Evolutionary conservation across 345 rosid species (phyloP), one percentile per base, ranked within the genome.

Genomic region (Corchorus olitorius): DNA sequence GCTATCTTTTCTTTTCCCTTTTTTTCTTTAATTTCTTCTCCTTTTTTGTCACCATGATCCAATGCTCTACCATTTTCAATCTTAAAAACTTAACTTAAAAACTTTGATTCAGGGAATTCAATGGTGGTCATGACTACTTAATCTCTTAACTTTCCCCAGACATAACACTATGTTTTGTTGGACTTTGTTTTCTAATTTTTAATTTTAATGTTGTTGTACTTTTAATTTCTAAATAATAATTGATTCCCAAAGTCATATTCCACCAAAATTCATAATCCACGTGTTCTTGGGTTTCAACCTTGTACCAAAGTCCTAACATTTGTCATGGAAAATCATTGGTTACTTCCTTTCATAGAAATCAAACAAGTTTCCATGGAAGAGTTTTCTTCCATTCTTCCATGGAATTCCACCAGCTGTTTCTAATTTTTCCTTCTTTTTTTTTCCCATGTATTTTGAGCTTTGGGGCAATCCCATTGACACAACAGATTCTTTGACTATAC

Each of bases 111-210:
- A 82, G 76, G 13, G 53, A 19, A 16, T 39, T 39, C 5, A 39
- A 39, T 76, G 71, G 78, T 81, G 78, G 83, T 39, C 43, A 39
- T 74, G 81, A 76, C 80, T 61, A 76, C 80, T 61, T 77, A 6
- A 22, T 34, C 49, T 76, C 72, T 65, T 43, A 12, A 6, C 68
- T 46, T 54, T 72, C 6, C 39, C 20, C 10, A 74, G 73, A 60
- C 66, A 52, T 60, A 27, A 75, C 83, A 81, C 84, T 79, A 81
- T 39, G 80, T 80, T 62, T 75, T 82, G 82, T 84, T 80, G 80
- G 85, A 39, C n/a, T 27, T 75, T 58, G 59, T 56, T 63, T 63
- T 63, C 27, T 64, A 34, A 35, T n/a, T 80, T 67, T 56, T 45
- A 67, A 3, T 35, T 72, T n/a, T n/a, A 27, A 27, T 27, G 27